These are phyloP conservation scores for Elongisporangium anandrum DNA, from an alignment of 352 stramenopile genomes.

Conservation along the genomic window DNA sequence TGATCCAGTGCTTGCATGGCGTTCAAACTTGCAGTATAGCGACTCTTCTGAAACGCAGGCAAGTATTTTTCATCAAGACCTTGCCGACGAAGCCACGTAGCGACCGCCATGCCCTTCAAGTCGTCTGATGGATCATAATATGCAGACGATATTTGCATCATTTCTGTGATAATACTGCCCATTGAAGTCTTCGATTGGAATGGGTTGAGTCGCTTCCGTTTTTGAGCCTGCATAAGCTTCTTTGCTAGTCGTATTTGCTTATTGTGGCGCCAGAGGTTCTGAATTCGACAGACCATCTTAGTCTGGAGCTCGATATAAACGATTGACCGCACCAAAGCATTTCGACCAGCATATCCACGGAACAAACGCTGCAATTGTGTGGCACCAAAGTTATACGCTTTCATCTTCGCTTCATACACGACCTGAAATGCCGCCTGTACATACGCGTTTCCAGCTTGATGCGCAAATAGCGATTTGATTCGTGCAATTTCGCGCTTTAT, in stretches of 20 bases:
- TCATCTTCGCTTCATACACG: conserved; percentile 28
- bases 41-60: conserved; percentile 37
- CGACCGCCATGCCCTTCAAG: conserved; percentile 37
- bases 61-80: conserved; percentile 46
- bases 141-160: conserved; percentile 13
- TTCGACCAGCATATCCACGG: conserved; percentile 36
- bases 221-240: conserved; percentile 44
- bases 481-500: conserved; percentile 28
- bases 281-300: conserved; percentile 57
- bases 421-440: conserved; percentile 13
- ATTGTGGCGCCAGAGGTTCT: conserved; percentile 55
- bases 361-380: conserved; percentile 54
- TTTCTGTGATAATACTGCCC: conserved; percentile 27
- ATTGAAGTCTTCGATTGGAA: conserved; percentile 26
- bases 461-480: conserved; percentile 25
- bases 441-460: conserved; percentile 13
- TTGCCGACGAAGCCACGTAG: conserved; percentile 56
- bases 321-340: conserved; percentile 20
- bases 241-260: conserved; percentile 38
- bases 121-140: conserved; percentile 63
- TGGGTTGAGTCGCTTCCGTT: conserved; percentile 45
- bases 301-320: conserved; percentile 32
- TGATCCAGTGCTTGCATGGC: conserved; percentile 9
- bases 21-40: conserved; percentile 8
- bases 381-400: conserved; percentile 30